phyloP scores from a whole-genome alignment of 371 early-diverging fungal genomes.

The Circinella minor region DNA sequence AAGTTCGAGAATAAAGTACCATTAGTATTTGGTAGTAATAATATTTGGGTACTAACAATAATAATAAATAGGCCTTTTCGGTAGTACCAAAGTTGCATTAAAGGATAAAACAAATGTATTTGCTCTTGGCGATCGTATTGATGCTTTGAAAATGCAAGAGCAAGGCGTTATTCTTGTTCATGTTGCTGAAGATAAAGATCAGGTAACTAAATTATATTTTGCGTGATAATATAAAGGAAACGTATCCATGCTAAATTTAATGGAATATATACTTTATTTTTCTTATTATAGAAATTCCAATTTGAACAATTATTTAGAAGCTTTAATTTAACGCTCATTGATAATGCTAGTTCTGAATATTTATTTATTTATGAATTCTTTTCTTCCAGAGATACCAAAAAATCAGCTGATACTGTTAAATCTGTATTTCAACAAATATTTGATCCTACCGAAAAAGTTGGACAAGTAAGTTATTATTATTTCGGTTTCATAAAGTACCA shows the following conservation, averaged over 20 bases:
- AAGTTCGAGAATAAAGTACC: too few species aligned
- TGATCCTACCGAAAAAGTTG: conserved; percentile 80
- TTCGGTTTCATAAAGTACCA: neutral
- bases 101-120: conserved; percentile 81
- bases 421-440: conserved; percentile 74
- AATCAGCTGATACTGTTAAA: conserved; percentile 50
- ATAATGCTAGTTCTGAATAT: conserved; percentile 93
- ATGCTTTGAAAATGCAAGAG: conserved; percentile 72
- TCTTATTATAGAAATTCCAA: conserved; percentile 59
- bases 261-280: neutral
- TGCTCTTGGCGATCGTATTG: conserved; percentile 73
- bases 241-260: too few species aligned
- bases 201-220: conserved; percentile 40
- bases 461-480: conserved; percentile 58
- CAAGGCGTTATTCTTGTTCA: conserved; percentile 82
- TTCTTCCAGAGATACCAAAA: conserved; percentile 55
- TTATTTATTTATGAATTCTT: conserved; percentile 90
- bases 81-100: conserved; percentile 52
- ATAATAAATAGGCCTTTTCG: conserved; percentile 56
- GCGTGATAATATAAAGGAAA: neutral
- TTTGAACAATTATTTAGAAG: conserved; percentile 85
- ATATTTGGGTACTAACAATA: too few species aligned
- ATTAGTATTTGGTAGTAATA: too few species aligned
- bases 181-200: conserved; percentile 77
- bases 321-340: conserved; percentile 83